phyloP scores from a whole-genome alignment of 2,329 filamentous ascomycete species.

The Tothia fuscella region DNA sequence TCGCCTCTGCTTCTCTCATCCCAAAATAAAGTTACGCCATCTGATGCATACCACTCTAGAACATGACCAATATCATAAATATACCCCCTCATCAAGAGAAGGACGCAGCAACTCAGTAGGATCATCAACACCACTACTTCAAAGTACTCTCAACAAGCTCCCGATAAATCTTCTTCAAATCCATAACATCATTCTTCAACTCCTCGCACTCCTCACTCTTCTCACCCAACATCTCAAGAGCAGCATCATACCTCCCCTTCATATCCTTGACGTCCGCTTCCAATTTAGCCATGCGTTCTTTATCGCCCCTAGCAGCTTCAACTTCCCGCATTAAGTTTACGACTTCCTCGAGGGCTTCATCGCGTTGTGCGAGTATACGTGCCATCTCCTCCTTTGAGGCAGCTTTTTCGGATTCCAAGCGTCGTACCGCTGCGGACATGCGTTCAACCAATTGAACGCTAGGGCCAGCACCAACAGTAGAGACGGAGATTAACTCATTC shows the following conservation, averaged over 20 bases:
- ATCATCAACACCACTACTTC: too few relatives aligned
- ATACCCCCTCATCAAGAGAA: too few relatives aligned
- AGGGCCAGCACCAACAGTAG: constrained; percentile 79
- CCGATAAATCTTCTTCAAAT: constrained; percentile 93
- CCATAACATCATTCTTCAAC: constrained; percentile 73
- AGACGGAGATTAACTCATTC: constrained; percentile 71
- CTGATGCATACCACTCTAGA: too few relatives aligned
- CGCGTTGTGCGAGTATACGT: constrained; percentile 70
- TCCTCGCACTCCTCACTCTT: constrained; percentile 94
- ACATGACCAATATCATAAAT: too few relatives aligned
- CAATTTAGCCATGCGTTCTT: constrained; percentile 49
- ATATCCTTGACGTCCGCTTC: constrained; percentile 58
- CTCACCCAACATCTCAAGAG: constrained; percentile 88
- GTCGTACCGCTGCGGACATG: constrained; percentile 85
- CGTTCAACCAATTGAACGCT: constrained; percentile 91
- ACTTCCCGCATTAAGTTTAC: constrained; percentile 78
- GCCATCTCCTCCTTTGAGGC: constrained; percentile 76
- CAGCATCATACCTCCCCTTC: constrained; percentile 73
- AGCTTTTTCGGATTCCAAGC: constrained; percentile 84
- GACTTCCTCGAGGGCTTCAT: constrained; percentile 87
- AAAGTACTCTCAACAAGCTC: constrained; percentile 33
- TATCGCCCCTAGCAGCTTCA: constrained; percentile 53
- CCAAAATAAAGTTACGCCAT: too few relatives aligned
- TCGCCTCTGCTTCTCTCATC: too few relatives aligned
- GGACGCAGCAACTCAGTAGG: too few relatives aligned